Conservation (phyloP, 2,329 filamentous ascomycete genomes). For the Annulohypoxylon truncatum region DNA sequence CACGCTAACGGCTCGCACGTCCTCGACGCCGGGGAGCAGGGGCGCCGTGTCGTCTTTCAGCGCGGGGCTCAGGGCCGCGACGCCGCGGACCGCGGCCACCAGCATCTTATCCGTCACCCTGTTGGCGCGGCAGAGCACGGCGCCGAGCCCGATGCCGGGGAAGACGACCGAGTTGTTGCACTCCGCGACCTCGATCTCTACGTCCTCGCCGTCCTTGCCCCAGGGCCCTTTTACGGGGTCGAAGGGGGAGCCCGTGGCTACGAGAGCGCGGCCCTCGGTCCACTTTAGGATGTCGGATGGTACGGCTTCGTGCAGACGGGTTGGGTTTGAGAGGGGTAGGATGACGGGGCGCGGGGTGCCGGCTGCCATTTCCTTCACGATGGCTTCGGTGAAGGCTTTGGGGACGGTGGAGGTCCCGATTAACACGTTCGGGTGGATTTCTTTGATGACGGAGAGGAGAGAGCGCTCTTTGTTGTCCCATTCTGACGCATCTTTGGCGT, state of each 20-base stretch:
- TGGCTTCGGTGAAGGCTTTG: constrained; percentile 78
- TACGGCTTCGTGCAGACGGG: constrained; percentile 82
- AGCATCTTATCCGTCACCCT: constrained; percentile 82
- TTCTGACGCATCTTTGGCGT: constrained; percentile 71
- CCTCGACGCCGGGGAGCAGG: constrained; percentile 79
- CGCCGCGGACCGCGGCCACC: constrained; percentile 79
- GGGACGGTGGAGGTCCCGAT: constrained; percentile 87
- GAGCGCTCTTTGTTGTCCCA: constrained; percentile 70
- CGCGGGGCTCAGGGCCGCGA: constrained; percentile 78
- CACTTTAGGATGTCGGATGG: constrained; percentile 81
- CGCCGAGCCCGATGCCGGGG: constrained; percentile 85
- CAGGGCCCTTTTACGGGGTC: constrained; percentile 73
- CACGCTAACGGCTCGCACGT: constrained; percentile 80
- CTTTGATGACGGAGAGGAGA: constrained; percentile 74
- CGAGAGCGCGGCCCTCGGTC: constrained; percentile 81
- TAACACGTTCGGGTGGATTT: constrained; percentile 81
- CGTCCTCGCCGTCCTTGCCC: constrained; percentile 58
- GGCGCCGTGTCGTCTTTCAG: constrained; percentile 71
- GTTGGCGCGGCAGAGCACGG: constrained; percentile 74
- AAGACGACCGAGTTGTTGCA: constrained; percentile 92
- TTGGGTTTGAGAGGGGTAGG: constrained; percentile 88
- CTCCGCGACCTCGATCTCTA: constrained; percentile 71
- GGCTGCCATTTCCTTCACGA: constrained; percentile 79
- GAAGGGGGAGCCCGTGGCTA: constrained; percentile 88
- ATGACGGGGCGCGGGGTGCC: constrained; percentile 79